A percentile compares a stretch with the other conserved stretches of the same genome.
Evolutionary conservation across 108 stramenopile species (phyloP).

Genomic region (Cyclotella atomus): DNA sequence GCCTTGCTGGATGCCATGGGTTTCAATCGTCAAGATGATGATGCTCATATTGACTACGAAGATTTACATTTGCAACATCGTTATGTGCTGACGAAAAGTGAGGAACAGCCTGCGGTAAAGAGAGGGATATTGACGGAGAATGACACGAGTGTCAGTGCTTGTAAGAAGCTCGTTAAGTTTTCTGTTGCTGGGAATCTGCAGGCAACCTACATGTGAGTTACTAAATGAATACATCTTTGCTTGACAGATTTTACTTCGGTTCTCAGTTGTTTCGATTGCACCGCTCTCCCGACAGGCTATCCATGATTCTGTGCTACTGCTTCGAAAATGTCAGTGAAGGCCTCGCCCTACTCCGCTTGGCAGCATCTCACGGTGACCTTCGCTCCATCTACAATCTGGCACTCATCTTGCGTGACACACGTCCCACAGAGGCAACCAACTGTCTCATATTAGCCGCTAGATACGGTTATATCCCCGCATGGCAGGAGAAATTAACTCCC

Average conservation of each 20-base stretch:
- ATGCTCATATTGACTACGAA: no score
- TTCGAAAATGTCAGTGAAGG: conserved; percentile 74
- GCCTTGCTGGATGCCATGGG: no score
- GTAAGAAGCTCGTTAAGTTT: conserved; percentile 42
- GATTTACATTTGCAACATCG: no score
- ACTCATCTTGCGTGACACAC: conserved; percentile 76
- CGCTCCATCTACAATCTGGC: conserved; percentile 77
- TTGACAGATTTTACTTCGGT: no score
- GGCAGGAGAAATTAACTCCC: conserved; percentile 71
- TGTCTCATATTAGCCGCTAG: conserved; percentile 64
- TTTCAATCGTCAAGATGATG: no score
- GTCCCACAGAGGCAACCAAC: conserved; percentile 57
- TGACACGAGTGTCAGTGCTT: conserved; percentile 30
- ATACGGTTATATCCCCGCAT: conserved; percentile 67
- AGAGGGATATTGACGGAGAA: conserved; percentile 27
- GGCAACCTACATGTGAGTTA: conserved; percentile 84
- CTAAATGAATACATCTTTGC: no score
- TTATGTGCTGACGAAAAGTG: no score
- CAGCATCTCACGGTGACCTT: conserved; percentile 61
- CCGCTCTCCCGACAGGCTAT: conserved; percentile 62
- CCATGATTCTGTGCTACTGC: conserved; percentile 82
- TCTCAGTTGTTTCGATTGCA: no score
- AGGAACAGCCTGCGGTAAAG: no score
- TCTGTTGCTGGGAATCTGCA: conserved; percentile 76
- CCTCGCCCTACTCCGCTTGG: conserved; percentile 64